phyloP scores from a whole-genome alignment of 2,329 filamentous ascomycete genomes.

The Colletotrichum zoysiae region DNA sequence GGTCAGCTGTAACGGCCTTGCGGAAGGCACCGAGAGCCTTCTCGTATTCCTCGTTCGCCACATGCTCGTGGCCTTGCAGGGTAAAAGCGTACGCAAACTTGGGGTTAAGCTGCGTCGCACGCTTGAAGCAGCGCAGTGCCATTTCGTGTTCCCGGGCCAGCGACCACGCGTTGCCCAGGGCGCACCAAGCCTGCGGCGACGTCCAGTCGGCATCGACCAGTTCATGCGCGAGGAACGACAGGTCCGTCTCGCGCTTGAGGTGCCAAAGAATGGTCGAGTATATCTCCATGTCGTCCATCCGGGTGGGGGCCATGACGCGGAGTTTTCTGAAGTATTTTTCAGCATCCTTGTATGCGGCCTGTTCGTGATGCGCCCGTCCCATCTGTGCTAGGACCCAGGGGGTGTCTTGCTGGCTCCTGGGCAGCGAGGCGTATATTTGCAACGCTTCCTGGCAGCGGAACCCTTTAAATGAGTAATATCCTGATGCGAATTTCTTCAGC shows the following conservation, averaged over 20 bases:
- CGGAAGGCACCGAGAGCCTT: constrained; percentile 92
- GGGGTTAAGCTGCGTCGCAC: constrained; percentile 90
- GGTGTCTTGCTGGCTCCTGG: constrained; percentile 83
- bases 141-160: constrained; percentile 93
- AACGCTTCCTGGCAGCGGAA: constrained; percentile 86
- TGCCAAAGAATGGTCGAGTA: constrained; percentile 99
- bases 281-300: constrained; percentile 95
- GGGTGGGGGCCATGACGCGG: constrained; percentile 82
- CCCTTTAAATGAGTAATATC: constrained; percentile 81
- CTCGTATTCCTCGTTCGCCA: constrained; percentile 96
- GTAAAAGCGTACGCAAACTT: constrained; percentile 97
- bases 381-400: constrained; percentile 94
- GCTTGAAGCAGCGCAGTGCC: constrained; percentile 92
- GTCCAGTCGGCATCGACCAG: constrained; percentile 88
- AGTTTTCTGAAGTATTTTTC: constrained; percentile 88
- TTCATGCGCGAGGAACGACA: constrained; percentile 93
- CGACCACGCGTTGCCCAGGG: constrained; percentile 94
- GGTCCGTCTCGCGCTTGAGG: constrained; percentile 88
- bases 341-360: constrained; percentile 85
- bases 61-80: constrained; percentile 94
- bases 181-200: constrained; percentile 96
- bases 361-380: constrained; percentile 91
- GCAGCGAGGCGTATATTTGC: constrained; percentile 77
- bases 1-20: constrained; percentile 85
- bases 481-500: constrained; percentile 83